A percentile compares a stretch with the other conserved stretches of the same genome.
phyloP scores from a whole-genome alignment of 1,284 basidiomycete species.

The Naganishia sp. region DNA sequence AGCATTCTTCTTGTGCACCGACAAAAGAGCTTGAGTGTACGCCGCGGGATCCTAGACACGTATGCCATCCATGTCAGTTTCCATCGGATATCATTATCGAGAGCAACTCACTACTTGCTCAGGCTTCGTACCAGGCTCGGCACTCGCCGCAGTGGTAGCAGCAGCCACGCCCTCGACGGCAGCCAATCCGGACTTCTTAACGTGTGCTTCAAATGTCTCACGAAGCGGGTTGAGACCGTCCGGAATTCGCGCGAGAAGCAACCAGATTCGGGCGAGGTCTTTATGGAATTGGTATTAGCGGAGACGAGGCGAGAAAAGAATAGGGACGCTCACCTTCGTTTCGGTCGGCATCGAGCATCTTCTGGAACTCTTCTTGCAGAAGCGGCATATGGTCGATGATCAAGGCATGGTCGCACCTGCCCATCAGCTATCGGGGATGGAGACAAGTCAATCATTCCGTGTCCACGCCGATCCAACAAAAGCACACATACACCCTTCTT shows the following conservation, averaged over 20 bases:
- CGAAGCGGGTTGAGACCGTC: constrained; percentile 90
- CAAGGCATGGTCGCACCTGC: constrained; percentile 88
- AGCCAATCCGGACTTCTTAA: constrained; percentile 82
- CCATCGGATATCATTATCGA: not conserved
- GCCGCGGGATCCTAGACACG: constrained; percentile 69
- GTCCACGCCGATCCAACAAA: not conserved
- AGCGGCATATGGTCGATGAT: constrained; percentile 82
- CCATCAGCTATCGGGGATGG: constrained; percentile 62
- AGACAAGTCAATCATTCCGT: not conserved
- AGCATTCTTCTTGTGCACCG: constrained; percentile 88
- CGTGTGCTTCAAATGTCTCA: constrained; percentile 90
- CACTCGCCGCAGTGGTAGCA: constrained; percentile 42
- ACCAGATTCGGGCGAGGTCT: constrained; percentile 94
- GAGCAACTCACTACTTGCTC: constrained; percentile 11
- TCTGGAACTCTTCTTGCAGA: constrained; percentile 95
- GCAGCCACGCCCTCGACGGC: constrained; percentile 73
- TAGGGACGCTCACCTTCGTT: constrained; percentile 61
- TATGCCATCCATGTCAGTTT: not conserved
- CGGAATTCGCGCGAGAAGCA: constrained; percentile 81
- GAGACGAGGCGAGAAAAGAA: not conserved
- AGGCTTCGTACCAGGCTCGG: constrained; percentile 56
- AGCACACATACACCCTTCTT: constrained; percentile 63
- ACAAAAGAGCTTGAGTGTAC: constrained; percentile 89
- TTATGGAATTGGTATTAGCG: not conserved
- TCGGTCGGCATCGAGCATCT: constrained; percentile 86